phyloP scores from a whole-genome alignment of 306 rosid species.

The Styphnolobium japonicum region DNA sequence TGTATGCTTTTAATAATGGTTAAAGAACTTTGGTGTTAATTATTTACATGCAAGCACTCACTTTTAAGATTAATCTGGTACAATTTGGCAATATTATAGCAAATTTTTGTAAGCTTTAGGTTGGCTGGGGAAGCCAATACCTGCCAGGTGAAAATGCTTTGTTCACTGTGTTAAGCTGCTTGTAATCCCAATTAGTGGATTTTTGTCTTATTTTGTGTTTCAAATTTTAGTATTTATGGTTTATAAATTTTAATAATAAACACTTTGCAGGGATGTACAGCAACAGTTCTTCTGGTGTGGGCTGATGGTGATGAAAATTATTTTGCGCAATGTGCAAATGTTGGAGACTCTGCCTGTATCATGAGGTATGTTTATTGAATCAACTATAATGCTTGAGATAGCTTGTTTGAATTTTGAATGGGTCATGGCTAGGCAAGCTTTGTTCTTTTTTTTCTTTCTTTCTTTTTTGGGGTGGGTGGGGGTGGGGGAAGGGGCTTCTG shows the following conservation, averaged over 20 bases:
- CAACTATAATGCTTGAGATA: constrained; percentile 21
- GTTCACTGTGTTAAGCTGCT: neutral
- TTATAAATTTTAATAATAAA: constrained; percentile 19
- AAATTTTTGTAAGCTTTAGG: neutral
- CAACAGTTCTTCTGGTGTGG: constrained; percentile 95
- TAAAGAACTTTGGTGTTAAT: neutral
- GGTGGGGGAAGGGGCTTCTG: too few relatives aligned
- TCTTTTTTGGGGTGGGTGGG: too few relatives aligned
- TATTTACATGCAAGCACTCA: neutral
- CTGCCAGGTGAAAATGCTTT: neutral
- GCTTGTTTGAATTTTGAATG: constrained; percentile 17
- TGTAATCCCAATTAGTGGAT: neutral
- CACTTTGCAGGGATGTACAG: constrained; percentile 90
- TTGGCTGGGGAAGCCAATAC: neutral
- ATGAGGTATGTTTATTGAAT: constrained; percentile 62
- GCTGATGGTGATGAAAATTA: constrained; percentile 52
- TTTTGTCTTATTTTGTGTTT: constrained; percentile 3
- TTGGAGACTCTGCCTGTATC: constrained; percentile 90
- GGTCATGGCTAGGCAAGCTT: too few relatives aligned
- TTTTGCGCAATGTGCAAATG: constrained; percentile 94
- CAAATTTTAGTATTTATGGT: constrained; percentile 1
- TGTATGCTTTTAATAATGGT: too few relatives aligned
- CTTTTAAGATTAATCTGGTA: neutral
- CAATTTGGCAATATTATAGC: neutral
- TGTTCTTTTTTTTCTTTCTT: too few relatives aligned